phyloP scores from a whole-genome alignment of 2,329 filamentous ascomycete species.

The Monilinia fructicola region DNA sequence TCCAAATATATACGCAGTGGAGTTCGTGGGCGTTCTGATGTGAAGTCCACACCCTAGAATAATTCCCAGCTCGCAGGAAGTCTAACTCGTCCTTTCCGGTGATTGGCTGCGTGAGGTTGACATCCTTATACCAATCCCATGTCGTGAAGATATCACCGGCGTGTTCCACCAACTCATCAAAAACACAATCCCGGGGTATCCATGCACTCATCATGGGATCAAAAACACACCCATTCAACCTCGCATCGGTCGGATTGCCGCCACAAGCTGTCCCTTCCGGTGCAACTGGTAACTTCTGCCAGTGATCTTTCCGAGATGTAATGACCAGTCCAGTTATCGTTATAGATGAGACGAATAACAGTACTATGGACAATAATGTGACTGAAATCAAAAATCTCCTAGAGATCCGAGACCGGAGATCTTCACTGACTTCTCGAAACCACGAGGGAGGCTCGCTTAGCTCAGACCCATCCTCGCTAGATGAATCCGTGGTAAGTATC shows the following conservation, averaged over 20 bases:
- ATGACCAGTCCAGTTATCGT: conserved; percentile 11
- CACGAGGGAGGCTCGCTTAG: neutral
- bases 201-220: conserved; percentile 1
- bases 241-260: neutral
- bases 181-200: conserved; percentile 4
- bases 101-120: conserved; percentile 10
- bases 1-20: conserved; percentile 10
- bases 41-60: conserved; percentile 12
- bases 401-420: neutral
- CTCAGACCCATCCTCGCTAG: conserved; percentile 10
- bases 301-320: neutral
- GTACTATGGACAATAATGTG: conserved; percentile 8
- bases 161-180: conserved; percentile 11
- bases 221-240: conserved; percentile 9
- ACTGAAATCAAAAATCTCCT: conserved; percentile 5
- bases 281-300: neutral
- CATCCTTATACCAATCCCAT: conserved; percentile 10
- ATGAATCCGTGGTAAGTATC: neutral
- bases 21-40: neutral
- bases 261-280: conserved; percentile 14
- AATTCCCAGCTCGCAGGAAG: conserved; percentile 5
- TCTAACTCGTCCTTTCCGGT: conserved; percentile 1
- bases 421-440: conserved; percentile 6
- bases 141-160: conserved; percentile 8
- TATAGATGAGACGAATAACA: conserved; percentile 6